These are phyloP conservation scores for Beauveria bassiana DNA, from an alignment of 2,329 filamentous ascomycete genomes.

Conservation along the genomic window DNA sequence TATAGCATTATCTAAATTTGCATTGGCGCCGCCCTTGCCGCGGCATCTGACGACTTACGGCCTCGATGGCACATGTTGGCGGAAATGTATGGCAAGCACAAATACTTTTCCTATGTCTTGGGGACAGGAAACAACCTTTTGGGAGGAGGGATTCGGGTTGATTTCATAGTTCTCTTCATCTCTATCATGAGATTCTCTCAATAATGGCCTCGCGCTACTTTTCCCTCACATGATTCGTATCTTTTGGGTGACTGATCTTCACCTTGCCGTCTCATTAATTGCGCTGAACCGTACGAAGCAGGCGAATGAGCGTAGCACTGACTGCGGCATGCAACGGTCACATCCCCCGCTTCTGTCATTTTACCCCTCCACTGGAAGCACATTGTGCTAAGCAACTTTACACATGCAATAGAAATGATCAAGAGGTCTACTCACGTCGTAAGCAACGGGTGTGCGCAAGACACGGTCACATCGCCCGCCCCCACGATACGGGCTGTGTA, in stretches of 20 bases:
- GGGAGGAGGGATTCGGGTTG: not conserved
- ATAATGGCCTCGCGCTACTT: not conserved
- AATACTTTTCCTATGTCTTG: constrained; percentile 1
- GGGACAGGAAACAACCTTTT: not conserved
- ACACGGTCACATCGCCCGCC: constrained; percentile 1
- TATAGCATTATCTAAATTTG: constrained; percentile 1
- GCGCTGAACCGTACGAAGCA: too few species aligned
- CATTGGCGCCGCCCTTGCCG: not conserved
- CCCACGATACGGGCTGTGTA: constrained; percentile 4
- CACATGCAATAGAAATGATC: constrained; percentile 1
- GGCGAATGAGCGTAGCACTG: too few species aligned
- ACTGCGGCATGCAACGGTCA: not conserved
- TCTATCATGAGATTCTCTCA: not conserved
- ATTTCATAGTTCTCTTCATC: constrained; percentile 8
- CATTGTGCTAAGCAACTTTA: not conserved
- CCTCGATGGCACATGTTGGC: constrained; percentile 2
- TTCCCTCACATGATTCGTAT: not conserved
- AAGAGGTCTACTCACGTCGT: not conserved
- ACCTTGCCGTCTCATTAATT: not conserved
- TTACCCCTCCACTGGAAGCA: not conserved
- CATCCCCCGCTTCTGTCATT: not conserved
- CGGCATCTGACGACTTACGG: not conserved
- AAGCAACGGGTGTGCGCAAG: not conserved
- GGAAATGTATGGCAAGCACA: not conserved
- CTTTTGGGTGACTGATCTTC: not conserved